These are phyloP conservation scores for Alternaria postmessia DNA, from an alignment of 2,329 filamentous ascomycete genomes.

Conservation along the genomic window DNA sequence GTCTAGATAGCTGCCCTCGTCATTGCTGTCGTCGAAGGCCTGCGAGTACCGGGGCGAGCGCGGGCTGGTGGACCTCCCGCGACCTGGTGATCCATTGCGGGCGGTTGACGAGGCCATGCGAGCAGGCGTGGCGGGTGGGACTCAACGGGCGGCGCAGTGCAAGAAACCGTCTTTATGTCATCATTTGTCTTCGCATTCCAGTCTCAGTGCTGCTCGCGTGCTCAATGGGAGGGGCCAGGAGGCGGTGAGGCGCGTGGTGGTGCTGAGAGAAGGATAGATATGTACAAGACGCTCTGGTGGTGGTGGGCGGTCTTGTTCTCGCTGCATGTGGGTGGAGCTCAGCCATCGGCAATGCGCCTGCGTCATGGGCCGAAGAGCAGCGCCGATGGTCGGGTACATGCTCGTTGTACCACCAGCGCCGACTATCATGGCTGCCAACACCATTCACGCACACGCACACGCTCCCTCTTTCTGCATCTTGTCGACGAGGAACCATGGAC, in stretches of 20 bases:
- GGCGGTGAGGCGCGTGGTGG: constrained; percentile 10
- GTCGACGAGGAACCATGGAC: constrained; percentile 71
- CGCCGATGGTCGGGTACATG: constrained; percentile 21
- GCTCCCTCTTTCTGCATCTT: neutral
- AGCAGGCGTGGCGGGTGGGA: constrained; percentile 14
- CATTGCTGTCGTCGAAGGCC: constrained; percentile 36
- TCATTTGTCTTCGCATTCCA: constrained; percentile 8
- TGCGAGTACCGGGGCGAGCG: constrained; percentile 27
- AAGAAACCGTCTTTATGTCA: constrained; percentile 13
- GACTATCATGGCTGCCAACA: constrained; percentile 14
- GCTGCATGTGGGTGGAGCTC: constrained; percentile 12
- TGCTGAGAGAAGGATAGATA: neutral
- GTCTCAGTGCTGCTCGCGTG: constrained; percentile 7
- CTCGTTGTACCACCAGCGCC: neutral
- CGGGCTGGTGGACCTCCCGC: constrained; percentile 35
- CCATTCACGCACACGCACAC: constrained; percentile 9
- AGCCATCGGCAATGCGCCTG: constrained; percentile 21
- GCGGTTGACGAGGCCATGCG: constrained; percentile 41
- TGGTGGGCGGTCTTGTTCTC: neutral
- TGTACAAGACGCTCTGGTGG: neutral
- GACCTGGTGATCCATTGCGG: constrained; percentile 41
- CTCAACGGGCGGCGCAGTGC: constrained; percentile 4
- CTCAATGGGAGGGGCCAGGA: neutral
- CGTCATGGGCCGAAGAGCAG: constrained; percentile 31
- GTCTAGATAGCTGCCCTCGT: constrained; percentile 44